phyloP scores from a whole-genome alignment of 2,329 filamentous ascomycete species.

The Decorospora gaudefroyi region DNA sequence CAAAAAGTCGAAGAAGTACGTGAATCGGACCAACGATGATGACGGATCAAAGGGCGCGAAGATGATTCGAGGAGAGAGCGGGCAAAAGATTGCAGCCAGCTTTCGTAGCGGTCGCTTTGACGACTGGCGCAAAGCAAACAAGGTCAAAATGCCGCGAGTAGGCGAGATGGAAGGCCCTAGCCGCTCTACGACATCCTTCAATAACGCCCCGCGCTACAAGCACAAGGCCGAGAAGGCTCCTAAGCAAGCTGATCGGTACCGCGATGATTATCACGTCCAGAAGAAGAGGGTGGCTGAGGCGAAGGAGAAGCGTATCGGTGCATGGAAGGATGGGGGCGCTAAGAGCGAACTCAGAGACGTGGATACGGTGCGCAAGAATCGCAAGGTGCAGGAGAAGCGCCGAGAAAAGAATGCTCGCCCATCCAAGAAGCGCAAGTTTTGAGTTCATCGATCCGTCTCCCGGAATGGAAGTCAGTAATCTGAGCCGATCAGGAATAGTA shows the following conservation, averaged over 20 bases:
- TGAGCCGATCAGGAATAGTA: constrained; percentile 12
- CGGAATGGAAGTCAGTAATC: constrained; percentile 4
- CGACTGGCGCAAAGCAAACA: constrained; percentile 85
- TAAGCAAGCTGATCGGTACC: constrained; percentile 88
- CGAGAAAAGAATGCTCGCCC: constrained; percentile 89
- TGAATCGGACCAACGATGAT: constrained; percentile 87
- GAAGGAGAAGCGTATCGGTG: constrained; percentile 78
- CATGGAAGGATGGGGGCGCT: constrained; percentile 70
- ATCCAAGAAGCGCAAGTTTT: constrained; percentile 61
- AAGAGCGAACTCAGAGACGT: constrained; percentile 80
- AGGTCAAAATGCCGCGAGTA: constrained; percentile 76
- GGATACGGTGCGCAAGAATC: constrained; percentile 82
- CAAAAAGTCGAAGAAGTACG: constrained; percentile 95
- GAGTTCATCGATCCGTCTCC: constrained; percentile 26
- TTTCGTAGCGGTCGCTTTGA: constrained; percentile 96
- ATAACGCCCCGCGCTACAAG: constrained; percentile 66
- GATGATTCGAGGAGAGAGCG: constrained; percentile 85
- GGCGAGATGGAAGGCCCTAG: constrained; percentile 72
- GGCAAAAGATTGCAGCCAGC: constrained; percentile 91
- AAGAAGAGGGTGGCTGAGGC: constrained; percentile 90
- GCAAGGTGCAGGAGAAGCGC: constrained; percentile 74
- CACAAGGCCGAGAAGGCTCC: constrained; percentile 88
- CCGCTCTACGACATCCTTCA: constrained; percentile 30
- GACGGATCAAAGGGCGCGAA: constrained; percentile 77
- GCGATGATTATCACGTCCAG: constrained; percentile 86